Conservation (phyloP, 2,329 filamentous ascomycete species). For the Hypoxylon sp. region DNA sequence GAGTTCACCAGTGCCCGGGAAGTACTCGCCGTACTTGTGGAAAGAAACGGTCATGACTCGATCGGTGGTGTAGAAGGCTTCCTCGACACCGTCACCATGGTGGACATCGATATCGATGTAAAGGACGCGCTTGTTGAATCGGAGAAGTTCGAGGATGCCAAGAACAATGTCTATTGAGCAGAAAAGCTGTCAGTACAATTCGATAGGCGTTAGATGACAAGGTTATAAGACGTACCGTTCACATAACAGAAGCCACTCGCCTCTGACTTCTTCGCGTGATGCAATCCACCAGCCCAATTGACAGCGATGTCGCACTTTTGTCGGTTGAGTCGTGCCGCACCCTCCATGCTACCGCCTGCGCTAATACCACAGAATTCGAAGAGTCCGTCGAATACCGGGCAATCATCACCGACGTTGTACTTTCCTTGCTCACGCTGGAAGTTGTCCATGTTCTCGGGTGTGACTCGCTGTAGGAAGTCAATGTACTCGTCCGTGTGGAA, state of each 20-base stretch:
- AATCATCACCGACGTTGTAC: constrained; percentile 97
- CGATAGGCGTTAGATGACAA: not conserved
- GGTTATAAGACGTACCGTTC: constrained; percentile 76
- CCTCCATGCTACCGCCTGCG: constrained; percentile 93
- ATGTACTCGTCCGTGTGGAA: constrained; percentile 98
- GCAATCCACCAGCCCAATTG: constrained; percentile 97
- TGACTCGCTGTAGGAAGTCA: constrained; percentile 94
- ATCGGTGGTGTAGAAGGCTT: constrained; percentile 93
- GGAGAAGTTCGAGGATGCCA: constrained; percentile 91
- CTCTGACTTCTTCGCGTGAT: constrained; percentile 97
- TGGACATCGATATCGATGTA: constrained; percentile 98
- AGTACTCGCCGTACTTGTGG: constrained; percentile 98
- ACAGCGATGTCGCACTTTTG: constrained; percentile 96
- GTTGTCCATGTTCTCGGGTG: constrained; percentile 97
- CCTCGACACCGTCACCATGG: constrained; percentile 92
- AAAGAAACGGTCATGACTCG: constrained; percentile 94
- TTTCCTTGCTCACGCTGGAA: constrained; percentile 92
- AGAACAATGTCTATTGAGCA: constrained; percentile 88
- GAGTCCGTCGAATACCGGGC: constrained; percentile 97
- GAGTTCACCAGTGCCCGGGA: constrained; percentile 90
- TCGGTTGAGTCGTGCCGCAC: constrained; percentile 89
- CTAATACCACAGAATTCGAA: constrained; percentile 97
- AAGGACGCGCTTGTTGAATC: constrained; percentile 92
- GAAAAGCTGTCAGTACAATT: constrained; percentile 59
- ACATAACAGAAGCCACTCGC: constrained; percentile 99